Conservation (phyloP, 495 filamentous ascomycete species). For the Pseudomonodictys pantanalensis region DNA sequence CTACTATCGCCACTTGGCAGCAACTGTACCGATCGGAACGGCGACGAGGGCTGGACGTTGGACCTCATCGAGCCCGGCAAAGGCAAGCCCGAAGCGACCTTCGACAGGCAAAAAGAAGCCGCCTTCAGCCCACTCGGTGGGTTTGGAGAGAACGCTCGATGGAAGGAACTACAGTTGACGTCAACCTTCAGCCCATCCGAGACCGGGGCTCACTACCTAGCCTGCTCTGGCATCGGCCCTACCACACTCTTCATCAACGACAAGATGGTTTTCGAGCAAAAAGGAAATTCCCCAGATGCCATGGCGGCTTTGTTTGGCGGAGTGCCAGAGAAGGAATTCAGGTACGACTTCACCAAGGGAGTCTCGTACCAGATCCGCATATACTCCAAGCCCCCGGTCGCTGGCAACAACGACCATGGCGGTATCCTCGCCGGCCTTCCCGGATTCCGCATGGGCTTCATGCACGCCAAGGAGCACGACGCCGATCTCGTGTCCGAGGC, state of each 20-base stretch:
- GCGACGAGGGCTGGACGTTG: conserved; percentile 10
- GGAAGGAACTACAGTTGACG: conserved; percentile 6
- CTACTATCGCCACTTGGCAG: conserved; percentile 2
- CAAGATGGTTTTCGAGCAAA: conserved; percentile 13
- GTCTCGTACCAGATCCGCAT: conserved; percentile 10
- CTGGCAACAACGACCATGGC: neutral
- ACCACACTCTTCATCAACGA: conserved; percentile 18
- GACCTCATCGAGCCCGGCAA: conserved; percentile 17
- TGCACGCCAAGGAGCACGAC: conserved; percentile 21
- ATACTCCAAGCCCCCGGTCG: conserved; percentile 2
- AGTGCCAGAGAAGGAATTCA: conserved; percentile 18
- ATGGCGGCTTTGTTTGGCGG: conserved; percentile 20
- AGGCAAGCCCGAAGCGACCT: neutral
- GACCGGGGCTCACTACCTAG: conserved; percentile 17
- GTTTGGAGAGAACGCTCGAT: neutral
- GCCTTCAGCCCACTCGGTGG: conserved; percentile 7
- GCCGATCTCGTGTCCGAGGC: conserved; percentile 15
- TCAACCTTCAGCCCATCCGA: conserved; percentile 8
- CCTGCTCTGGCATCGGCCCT: conserved; percentile 16
- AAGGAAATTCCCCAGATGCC: conserved; percentile 6
- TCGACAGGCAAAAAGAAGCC: neutral
- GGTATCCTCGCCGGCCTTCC: conserved; percentile 11
- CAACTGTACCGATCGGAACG: conserved; percentile 1
- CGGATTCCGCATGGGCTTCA: conserved; percentile 24
- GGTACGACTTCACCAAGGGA: conserved; percentile 13